Evolutionary conservation across 495 filamentous ascomycete genomes (phyloP).

Genomic region (Neurospora sp.): DNA sequence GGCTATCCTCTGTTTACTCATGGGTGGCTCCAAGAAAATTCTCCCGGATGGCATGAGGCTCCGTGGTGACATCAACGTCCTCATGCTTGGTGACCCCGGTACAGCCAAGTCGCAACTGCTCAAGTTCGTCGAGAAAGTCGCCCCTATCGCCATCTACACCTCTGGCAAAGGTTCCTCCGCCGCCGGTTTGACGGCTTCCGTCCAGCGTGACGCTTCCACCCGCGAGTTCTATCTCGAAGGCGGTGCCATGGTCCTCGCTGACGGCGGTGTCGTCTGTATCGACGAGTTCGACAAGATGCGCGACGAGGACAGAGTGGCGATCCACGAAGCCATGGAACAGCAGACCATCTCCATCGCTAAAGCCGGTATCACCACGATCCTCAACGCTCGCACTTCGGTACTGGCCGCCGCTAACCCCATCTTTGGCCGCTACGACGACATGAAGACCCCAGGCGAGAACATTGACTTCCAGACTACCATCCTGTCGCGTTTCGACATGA

Average conservation of each 20-base stretch:
- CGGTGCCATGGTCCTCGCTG: conserved; percentile 96
- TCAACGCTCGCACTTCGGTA: conserved; percentile 92
- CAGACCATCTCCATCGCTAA: conserved; percentile 99
- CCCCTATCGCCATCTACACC: conserved; percentile 97
- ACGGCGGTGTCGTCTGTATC: conserved; percentile 97
- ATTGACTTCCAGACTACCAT: conserved; percentile 99
- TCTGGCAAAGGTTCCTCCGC: conserved; percentile 98
- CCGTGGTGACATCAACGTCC: conserved; percentile 96
- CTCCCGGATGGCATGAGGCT: conserved; percentile 97
- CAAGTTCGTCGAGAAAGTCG: conserved; percentile 95
- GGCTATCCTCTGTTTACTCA: conserved; percentile 87
- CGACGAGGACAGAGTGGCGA: conserved; percentile 96
- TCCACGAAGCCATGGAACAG: conserved; percentile 99
- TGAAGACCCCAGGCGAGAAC: conserved; percentile 96
- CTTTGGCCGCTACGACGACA: conserved; percentile 94
- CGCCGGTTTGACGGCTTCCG: conserved; percentile 94
- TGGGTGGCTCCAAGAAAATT: conserved; percentile 97
- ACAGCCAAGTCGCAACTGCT: conserved; percentile 96
- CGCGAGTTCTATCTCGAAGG: conserved; percentile 98
- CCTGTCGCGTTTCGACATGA: conserved; percentile 98
- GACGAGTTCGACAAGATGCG: conserved; percentile 99
- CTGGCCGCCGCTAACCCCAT: conserved; percentile 95
- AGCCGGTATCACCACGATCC: conserved; percentile 95
- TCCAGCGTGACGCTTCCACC: conserved; percentile 83
- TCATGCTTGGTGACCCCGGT: conserved; percentile 94